These are phyloP conservation scores for Citrullus colocynthis DNA, from an alignment of 306 rosid genomes.

Conservation along the genomic window DNA sequence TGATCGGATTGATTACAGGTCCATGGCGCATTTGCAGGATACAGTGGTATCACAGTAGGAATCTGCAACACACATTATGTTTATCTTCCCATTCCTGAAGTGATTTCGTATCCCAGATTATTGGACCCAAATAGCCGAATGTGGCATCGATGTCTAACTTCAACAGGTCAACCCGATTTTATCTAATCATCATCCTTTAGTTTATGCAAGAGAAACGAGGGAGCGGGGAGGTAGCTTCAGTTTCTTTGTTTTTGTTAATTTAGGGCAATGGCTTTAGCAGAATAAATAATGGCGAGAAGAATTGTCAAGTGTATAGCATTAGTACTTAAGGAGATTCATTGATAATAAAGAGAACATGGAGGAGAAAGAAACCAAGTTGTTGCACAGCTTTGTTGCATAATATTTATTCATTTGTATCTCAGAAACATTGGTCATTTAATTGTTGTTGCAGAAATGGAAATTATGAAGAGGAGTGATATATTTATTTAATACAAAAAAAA, in stretches of 20 bases:
- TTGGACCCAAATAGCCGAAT: slow-evolving; percentile 90
- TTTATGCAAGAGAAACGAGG: slow-evolving; percentile 10
- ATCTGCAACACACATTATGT: slow-evolving; percentile 93
- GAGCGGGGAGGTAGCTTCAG: neutral
- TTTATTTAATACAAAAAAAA: neutral
- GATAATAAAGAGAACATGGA: neutral
- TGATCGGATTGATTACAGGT: slow-evolving; percentile 35
- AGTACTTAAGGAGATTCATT: neutral
- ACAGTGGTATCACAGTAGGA: slow-evolving; percentile 88
- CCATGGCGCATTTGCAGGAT: slow-evolving; percentile 98
- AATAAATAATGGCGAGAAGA: neutral
- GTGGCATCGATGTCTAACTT: slow-evolving; percentile 99
- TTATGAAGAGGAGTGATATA: neutral
- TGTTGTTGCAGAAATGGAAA: neutral
- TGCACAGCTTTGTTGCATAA: neutral
- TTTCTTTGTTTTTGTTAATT: neutral
- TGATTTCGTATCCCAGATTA: slow-evolving; percentile 67
- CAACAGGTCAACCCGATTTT: slow-evolving; percentile 97
- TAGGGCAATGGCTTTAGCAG: neutral
- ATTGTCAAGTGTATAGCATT: neutral
- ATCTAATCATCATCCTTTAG: slow-evolving; percentile 13
- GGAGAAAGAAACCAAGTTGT: neutral
- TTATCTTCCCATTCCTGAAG: slow-evolving; percentile 90
- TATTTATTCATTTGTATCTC: slow-evolving; percentile 1
- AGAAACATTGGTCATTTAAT: neutral